Evolutionary conservation across 2,329 filamentous ascomycete species (phyloP).

Genomic region (Diaporthe ampelina): DNA sequence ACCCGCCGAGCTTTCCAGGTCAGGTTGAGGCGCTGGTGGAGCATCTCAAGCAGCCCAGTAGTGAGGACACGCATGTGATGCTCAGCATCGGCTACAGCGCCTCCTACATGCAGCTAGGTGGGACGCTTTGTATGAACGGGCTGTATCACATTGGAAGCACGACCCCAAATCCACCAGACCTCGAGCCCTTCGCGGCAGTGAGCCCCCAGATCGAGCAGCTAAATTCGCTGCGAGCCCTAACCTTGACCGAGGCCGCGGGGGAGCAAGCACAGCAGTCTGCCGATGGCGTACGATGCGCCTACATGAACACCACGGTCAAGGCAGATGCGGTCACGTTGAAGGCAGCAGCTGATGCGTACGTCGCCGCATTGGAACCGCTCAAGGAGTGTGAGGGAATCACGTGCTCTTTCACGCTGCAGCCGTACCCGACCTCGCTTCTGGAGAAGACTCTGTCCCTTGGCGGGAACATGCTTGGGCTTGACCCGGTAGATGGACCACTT

Average conservation of each 20-base stretch:
- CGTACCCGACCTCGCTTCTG: constrained; percentile 43
- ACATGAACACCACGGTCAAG: constrained; percentile 34
- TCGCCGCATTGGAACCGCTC: constrained; percentile 40
- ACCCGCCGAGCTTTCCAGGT: constrained; percentile 41
- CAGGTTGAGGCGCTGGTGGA: constrained; percentile 45
- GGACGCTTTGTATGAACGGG: constrained; percentile 40
- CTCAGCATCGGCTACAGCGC: constrained; percentile 43
- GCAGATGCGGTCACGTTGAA: constrained; percentile 29
- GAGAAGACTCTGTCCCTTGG: constrained; percentile 36
- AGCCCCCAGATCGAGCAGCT: constrained; percentile 36
- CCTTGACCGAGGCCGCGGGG: not conserved
- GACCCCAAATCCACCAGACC: constrained; percentile 24
- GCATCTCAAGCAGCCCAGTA: constrained; percentile 42
- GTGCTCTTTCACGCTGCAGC: constrained; percentile 44
- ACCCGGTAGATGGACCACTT: constrained; percentile 41
- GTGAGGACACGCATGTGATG: constrained; percentile 45
- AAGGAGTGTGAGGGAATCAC: constrained; percentile 42
- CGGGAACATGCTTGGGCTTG: constrained; percentile 44
- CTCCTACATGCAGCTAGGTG: constrained; percentile 33
- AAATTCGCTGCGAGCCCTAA: constrained; percentile 12
- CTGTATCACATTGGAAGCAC: constrained; percentile 39
- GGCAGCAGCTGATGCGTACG: constrained; percentile 8
- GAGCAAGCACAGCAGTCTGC: constrained; percentile 29
- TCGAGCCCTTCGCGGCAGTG: constrained; percentile 39
- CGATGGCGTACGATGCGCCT: constrained; percentile 23